Evolutionary conservation across 371 early-diverging fungal species (phyloP), one percentile per base, ranked within the genome.

Genomic region (Blyttiomyces sp.): DNA sequence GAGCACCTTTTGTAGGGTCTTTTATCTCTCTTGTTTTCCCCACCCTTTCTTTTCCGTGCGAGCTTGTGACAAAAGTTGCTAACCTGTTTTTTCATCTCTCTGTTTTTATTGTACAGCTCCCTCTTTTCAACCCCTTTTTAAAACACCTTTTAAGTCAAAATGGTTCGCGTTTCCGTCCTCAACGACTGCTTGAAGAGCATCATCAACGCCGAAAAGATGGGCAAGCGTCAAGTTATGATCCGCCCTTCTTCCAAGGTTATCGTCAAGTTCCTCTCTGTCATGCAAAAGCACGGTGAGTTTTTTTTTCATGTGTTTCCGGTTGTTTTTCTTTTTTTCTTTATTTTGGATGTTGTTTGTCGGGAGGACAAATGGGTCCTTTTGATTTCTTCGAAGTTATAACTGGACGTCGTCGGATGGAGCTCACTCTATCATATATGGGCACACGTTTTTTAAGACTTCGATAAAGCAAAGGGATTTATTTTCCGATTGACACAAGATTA

Each of bases 131-230:
- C n/a, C n/a, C n/a, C n/a, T n/a, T n/a, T n/a, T n/a, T n/a, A n/a
- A n/a, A n/a, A n/a, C n/a, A 11, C 39, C 54, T 42, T 16, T 39
- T 44, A 28, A 49, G 36, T 42, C 46, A 66, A 62, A 72, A 90
- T 91, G 92, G 91, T 90, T 74, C 86, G 91, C 74, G 84, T 90
- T 66, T 89, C 89, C 74, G 90, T 92, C 68, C 86, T 92, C 32
- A 53, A 90, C 87, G 96, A 97, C 84, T 92, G 93, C 86, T 86
- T 97, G 63, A 98, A 94, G 87, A 89, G 87, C 86, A 99, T 99
- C 81, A 62, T 90, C 90, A 99, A 99, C 79, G 99, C 99, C 69
- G 95, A 94, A 84, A 91, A 90, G 80, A 88, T 87, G 74, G 98
- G 97, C 68, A 97, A 97, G 88, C 89, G 96, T 74, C 96, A 98